A percentile compares a stretch with the other conserved stretches of the same genome.
These are phyloP conservation scores for Apocynum venetum DNA, from an alignment of 257 asterid genomes.

Conservation along the genomic window DNA sequence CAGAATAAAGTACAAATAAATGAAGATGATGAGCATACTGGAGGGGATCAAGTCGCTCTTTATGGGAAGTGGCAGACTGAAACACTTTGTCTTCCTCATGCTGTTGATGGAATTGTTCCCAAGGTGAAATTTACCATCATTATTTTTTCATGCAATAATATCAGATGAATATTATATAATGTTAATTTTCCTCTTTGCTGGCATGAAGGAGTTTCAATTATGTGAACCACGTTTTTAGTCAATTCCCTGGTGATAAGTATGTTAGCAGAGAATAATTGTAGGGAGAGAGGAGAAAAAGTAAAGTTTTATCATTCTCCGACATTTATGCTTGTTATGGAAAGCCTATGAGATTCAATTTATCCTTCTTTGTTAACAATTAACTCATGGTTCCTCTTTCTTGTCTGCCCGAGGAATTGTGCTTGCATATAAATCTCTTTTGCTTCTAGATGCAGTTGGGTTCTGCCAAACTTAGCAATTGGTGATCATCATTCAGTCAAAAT, in stretches of 20 bases:
- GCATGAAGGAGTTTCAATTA: background rate
- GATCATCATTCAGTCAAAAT: background rate
- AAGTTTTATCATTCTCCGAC: background rate
- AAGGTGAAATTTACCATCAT: slow-evolving; percentile 42
- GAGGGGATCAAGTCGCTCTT: slow-evolving; percentile 42
- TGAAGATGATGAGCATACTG: slow-evolving; percentile 45
- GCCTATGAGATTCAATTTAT: background rate
- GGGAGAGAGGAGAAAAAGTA: background rate
- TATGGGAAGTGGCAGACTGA: slow-evolving; percentile 96
- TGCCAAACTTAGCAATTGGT: background rate
- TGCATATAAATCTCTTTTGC: background rate
- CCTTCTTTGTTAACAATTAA: background rate
- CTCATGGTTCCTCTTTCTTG: background rate
- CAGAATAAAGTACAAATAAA: slow-evolving; percentile 39
- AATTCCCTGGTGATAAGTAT: background rate
- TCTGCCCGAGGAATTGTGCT: background rate
- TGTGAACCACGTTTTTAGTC: background rate
- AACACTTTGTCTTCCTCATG: slow-evolving; percentile 72
- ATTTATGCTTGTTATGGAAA: background rate
- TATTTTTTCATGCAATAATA: background rate
- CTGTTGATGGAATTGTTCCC: slow-evolving; percentile 89
- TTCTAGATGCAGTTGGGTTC: background rate
- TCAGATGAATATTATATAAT: background rate
- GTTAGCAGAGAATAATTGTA: background rate
- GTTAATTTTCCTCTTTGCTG: background rate